Base-by-base conservation (phyloP, 2,329 filamentous ascomycete species). In the Colletotrichum trifolii region DNA sequence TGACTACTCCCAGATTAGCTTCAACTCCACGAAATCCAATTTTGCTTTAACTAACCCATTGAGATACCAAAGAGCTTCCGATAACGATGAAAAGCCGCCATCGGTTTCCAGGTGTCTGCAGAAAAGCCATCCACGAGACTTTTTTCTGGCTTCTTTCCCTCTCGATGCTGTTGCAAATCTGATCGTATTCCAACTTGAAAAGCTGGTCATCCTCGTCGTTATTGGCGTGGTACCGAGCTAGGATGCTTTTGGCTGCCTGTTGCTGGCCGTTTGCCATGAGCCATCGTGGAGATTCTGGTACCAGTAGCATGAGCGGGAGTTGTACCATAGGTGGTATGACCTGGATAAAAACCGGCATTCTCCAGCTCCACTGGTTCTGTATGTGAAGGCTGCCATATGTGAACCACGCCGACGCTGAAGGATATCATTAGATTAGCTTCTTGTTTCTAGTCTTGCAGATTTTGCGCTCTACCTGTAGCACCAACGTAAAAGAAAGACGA, bases 1-100 rank as follows among this genome's bases (percentile, higher is more conserved):
- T 13, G 72, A 74, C 71, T 74, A 77, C 55, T 79, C 77, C 2
- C 11, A 35, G 11, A 42, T 40, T 12, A 43, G 15, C 17, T 17
- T 17, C 17, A 17, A 17, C 17, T 17, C 17, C 17, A 17, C 17
- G 17, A 17, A 17, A 17, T 17, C 17, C 17, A 17, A 17, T 17
- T 17, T 17, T 17, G 17, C 17, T 17, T 17, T 2, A 17, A 17
- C 17, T 17, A 2, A 17, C 17, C 17, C 17, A 17, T 17, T 17
- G 17, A 17, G 17, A 17, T 17, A 17, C 17, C 17, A 17, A 17
- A 17, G 39, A 54, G 34, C 38, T 54, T 8, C 17, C 17, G 13
- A 54, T 12, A 8, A 54, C 25, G 36, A 54, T 40, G 25, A 54
- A 39, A n/a, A 54, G 17, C 6, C 38, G 10, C n/a, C 47, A 33